Percentiles rank a stretch among this genome's conserved stretches.
phyloP scores from a whole-genome alignment of 2,329 filamentous ascomycete species.

The Alternaria ethzedia region DNA sequence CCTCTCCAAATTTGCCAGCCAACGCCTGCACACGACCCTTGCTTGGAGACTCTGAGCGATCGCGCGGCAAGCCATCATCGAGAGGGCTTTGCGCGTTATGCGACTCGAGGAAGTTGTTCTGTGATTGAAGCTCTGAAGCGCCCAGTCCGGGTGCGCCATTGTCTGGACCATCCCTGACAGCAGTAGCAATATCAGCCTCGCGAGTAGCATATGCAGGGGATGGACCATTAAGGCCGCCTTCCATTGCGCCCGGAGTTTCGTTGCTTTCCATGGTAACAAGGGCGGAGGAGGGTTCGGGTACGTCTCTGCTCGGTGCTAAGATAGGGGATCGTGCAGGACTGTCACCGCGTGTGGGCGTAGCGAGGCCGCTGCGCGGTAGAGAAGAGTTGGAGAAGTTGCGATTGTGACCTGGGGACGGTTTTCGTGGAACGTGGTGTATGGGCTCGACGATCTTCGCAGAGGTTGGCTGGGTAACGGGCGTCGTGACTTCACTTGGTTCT shows the following conservation, averaged over 20 bases:
- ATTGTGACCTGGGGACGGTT: conserved; percentile 49
- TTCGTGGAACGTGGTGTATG: conserved; percentile 39
- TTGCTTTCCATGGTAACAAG: conserved; percentile 52
- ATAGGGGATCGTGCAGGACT: conserved; percentile 67
- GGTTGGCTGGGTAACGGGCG: conserved; percentile 44
- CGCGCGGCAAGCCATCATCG: conserved; percentile 36
- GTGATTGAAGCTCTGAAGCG: conserved; percentile 42
- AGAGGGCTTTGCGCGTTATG: conserved; percentile 38
- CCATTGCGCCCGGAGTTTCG: conserved; percentile 32
- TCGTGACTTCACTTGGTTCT: conserved; percentile 52
- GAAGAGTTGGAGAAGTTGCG: conserved; percentile 49
- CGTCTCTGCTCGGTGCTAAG: conserved; percentile 54
- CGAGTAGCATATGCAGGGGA: conserved; percentile 39
- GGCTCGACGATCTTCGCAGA: conserved; percentile 37
- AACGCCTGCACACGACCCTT: conserved; percentile 60
- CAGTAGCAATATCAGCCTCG: conserved; percentile 47
- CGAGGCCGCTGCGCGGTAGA: conserved; percentile 59
- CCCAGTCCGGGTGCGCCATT: conserved; percentile 29
- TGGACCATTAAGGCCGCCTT: conserved; percentile 33
- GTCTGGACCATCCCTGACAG: conserved; percentile 31
- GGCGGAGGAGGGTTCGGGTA: conserved; percentile 57
- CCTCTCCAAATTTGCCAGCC: conserved; percentile 57
- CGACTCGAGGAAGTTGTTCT: conserved; percentile 45
- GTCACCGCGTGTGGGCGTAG: conserved; percentile 64
- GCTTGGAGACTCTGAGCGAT: conserved; percentile 53